phyloP scores from a whole-genome alignment of 2,329 filamentous ascomycete species.

The Trichoderma guizhouense region DNA sequence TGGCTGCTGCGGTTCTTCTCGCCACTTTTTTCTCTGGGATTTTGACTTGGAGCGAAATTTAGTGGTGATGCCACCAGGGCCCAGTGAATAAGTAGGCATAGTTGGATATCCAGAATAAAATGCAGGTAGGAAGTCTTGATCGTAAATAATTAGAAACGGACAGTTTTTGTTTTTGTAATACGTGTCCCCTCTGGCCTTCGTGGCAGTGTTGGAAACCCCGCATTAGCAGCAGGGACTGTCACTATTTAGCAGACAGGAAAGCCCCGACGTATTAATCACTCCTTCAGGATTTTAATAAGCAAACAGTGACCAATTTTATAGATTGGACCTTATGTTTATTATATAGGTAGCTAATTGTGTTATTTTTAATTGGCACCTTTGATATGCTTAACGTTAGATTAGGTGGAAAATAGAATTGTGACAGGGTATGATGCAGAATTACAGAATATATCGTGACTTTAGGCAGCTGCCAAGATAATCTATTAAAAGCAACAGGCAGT shows the following conservation, averaged over 20 bases:
- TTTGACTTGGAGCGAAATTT: neutral
- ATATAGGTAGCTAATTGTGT: too few species aligned
- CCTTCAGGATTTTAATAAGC: too few species aligned
- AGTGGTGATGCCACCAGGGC: neutral
- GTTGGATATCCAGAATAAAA: neutral
- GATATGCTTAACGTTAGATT: too few species aligned
- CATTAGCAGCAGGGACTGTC: neutral
- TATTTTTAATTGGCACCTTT: too few species aligned
- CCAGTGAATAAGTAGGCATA: neutral
- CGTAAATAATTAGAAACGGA: neutral
- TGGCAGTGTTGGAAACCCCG: neutral
- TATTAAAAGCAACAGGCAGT: too few species aligned
- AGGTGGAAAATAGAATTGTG: too few species aligned
- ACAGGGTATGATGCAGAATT: too few species aligned
- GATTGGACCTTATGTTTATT: too few species aligned
- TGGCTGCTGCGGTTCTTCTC: neutral
- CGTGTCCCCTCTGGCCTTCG: neutral
- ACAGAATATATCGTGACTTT: too few species aligned
- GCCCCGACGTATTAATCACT: neutral
- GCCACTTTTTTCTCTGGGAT: neutral
- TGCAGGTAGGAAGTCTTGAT: neutral
- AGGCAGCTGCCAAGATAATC: too few species aligned
- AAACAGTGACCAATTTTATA: too few species aligned
- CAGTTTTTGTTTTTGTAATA: neutral
- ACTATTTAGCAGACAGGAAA: neutral